Base-by-base conservation (phyloP, 176 grass and related monocot species). In the Carex myosuroides region DNA sequence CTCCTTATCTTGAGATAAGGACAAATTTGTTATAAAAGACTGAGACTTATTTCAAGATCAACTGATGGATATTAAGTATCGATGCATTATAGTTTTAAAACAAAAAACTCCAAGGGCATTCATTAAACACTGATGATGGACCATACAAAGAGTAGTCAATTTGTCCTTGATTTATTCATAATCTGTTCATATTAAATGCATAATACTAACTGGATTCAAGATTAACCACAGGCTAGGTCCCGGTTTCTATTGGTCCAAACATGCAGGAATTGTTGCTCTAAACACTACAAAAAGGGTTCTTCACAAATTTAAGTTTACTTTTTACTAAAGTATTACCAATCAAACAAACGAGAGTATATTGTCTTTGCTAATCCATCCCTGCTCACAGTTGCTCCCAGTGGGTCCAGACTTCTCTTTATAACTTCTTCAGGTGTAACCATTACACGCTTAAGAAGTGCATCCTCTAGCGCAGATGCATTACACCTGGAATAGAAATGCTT, bases 361-460 rank as follows among this genome's bases (percentile, higher is more conserved):
- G 96, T 95, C 73, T 99, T 99, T 66, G 96, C 96, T 79, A 99
- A 88, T 87, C 96, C 96, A 80, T 99, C 96, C 86, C 96, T 93
- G 81, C 96, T 99, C 66, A 99, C 70, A 84, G 91, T 92, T 85
- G 96, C 96, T 83, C 81, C 89, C 84, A 89, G 86, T 89, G 96
- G 96, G 87, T 99, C 96, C 48, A 99, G 89, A n/a, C 90, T 91
- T 69, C 93, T 89, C 89, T 99, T 99, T 84, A 99, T 99, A 83
- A 99, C 89, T 88, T 99, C 96, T 89, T 99, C 96, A 67, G 93
- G 93, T 41, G 93, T 95, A 85, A 98, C 87, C 95, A 98, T 98
- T 37, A 98, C 91, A 89, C 95, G 91, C 81, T 98, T 98, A 85
- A 93, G 94, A 58, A 98, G 88, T 41, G 95, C 95, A 91, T 98